These are phyloP conservation scores for Aspergillus avenaceus DNA, from an alignment of 495 filamentous ascomycete genomes.

Conservation along the genomic window DNA sequence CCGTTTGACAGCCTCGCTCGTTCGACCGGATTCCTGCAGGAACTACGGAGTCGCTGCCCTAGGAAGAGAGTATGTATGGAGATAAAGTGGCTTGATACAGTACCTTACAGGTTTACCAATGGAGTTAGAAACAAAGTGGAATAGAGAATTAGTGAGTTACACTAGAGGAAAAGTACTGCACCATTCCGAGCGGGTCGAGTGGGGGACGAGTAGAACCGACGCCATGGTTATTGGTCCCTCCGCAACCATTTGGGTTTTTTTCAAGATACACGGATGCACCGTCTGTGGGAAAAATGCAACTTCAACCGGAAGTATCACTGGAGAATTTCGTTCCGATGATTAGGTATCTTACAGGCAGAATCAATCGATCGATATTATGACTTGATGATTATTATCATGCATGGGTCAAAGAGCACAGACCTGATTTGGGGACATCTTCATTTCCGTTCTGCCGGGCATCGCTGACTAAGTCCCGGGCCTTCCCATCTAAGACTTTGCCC, in stretches of 20 bases:
- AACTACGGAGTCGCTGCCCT: neutral
- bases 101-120: neutral
- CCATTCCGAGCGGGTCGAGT: neutral
- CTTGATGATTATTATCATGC: too few relatives aligned
- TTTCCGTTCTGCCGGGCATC: slow-evolving; percentile 1
- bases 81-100: neutral
- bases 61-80: neutral
- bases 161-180: neutral
- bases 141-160: neutral
- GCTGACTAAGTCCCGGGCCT: neutral
- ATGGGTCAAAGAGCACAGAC: too few relatives aligned
- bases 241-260: neutral
- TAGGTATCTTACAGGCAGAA: too few relatives aligned
- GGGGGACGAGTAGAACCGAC: neutral
- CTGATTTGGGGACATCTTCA: neutral
- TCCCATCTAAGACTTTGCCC: neutral
- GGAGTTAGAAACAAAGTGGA: neutral
- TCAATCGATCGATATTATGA: too few relatives aligned
- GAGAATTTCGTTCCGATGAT: too few relatives aligned
- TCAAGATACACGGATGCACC: too few relatives aligned
- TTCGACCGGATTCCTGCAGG: neutral
- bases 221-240: slow-evolving; percentile 4
- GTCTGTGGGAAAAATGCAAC: too few relatives aligned
- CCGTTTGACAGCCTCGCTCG: neutral
- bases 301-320: too few relatives aligned